phyloP scores from a whole-genome alignment of 495 filamentous ascomycete genomes.

The Aspergillus wentii region DNA sequence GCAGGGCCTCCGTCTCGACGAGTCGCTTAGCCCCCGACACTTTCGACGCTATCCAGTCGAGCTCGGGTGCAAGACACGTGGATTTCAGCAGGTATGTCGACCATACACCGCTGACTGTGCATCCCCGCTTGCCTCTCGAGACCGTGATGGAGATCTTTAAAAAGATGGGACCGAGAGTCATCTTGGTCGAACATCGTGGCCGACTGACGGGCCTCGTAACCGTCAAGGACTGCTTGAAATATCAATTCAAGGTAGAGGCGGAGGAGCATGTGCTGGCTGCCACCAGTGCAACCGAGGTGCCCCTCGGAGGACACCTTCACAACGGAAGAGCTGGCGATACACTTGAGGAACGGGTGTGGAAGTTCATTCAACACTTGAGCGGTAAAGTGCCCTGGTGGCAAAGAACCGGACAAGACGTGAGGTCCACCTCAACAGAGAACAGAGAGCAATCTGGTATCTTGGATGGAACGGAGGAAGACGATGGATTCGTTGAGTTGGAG shows the following conservation, averaged over 20 bases:
- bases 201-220: slow-evolving; percentile 81
- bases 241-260: slow-evolving; percentile 94
- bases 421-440: no score
- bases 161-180: slow-evolving; percentile 93
- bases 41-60: slow-evolving; percentile 59
- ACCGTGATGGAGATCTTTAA: slow-evolving; percentile 99
- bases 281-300: slow-evolving; percentile 39
- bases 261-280: slow-evolving; percentile 63
- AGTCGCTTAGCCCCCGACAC: slow-evolving; percentile 46
- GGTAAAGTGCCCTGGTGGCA: slow-evolving; percentile 46
- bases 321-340: slow-evolving; percentile 19
- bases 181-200: slow-evolving; percentile 88
- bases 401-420: slow-evolving; percentile 33
- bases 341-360: slow-evolving; percentile 67
- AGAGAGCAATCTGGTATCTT: no score
- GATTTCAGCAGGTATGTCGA: slow-evolving; percentile 90
- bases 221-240: slow-evolving; percentile 95
- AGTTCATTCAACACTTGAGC: slow-evolving; percentile 51
- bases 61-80: slow-evolving; percentile 52
- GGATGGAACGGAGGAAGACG: slow-evolving; percentile 63
- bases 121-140: slow-evolving; percentile 87
- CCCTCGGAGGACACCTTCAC: slow-evolving; percentile 28
- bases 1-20: slow-evolving; percentile 25
- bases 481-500: slow-evolving; percentile 59
- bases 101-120: slow-evolving; percentile 83